Evolutionary conservation across 352 stramenopile species (phyloP), one percentile per base, ranked within the genome.

Genomic region (Phytophthora cajani): DNA sequence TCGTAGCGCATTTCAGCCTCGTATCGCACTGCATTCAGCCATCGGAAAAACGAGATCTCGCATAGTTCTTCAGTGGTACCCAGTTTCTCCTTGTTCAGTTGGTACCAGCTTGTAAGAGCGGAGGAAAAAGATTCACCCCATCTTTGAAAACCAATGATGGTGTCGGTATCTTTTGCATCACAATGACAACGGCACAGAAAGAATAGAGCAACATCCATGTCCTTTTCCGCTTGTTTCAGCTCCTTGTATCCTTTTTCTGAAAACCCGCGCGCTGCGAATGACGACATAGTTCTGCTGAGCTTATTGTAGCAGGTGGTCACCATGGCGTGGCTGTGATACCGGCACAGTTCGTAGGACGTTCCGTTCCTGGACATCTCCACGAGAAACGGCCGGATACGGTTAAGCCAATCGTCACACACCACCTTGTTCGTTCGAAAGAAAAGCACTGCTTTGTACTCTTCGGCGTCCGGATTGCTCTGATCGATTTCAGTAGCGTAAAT

Each of bases 391-490:
- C 83, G 82, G 36, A 91, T 91, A 17, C 84, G 76, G 33, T 76
- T 79, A 33, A 93, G 72, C 85, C 85, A 93, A 46, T 91, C 85
- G 32, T 91, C 81, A 66, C 85, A 93, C 25, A 93, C 85, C 30
- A 70, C 72, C 17, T 80, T 84, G 58, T 93, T 93, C 16, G 84
- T 80, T 70, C 71, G 79, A 72, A 84, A 93, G 53, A 93, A 93
- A 14, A 80, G 38, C 17, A 64, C 46, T 0, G 72, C 72, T 57
- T 90, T 90, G 56, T 75, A 71, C 14, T 71, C 56, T 33, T 89
- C 79, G 44, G 79, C 82, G n/a, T 91, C 78, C 2, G 64, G 58
- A 14, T 80, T 77, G 50, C 38, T 72, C 33, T 67, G 53, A 19
- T 81, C 69, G 42, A 60, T 47, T 4, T 67, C 58, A 3, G 44